Base-by-base conservation (phyloP, 257 asterid species). In the Solanum pinnatisectum region DNA sequence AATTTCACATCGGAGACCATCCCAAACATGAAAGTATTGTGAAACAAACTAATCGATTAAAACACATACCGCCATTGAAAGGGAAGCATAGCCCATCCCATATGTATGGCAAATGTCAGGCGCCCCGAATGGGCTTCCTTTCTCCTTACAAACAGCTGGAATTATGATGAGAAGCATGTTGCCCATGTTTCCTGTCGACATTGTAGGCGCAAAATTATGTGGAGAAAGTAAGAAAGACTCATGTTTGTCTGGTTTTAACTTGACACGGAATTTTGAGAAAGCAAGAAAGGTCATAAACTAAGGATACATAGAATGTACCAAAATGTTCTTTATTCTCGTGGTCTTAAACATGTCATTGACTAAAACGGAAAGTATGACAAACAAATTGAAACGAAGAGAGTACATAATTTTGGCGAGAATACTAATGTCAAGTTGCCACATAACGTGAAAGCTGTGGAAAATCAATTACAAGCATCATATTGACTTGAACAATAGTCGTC, bases 101-200 rank as follows among this genome's bases (percentile, higher is more conserved):
- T 89, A 46, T 18, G 23, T 68, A 25, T 56, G 60, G 85, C 91
- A 89, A 20, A 39, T 44, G 4, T 68, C 87, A 32, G 85, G 84
- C 22, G 25, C 91, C 25, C 91, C 91, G 60, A 87, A 83, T 46
- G 91, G 91, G 72, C 89, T 89, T 23, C 87, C 87, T 87, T 89
- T 89, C 84, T 89, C 98, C 90, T 93, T 94, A 89, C 99, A 96
- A 42, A 96, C 94, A 70, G 98, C 98, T 32, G 99, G 99, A 86
- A 95, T 90, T 91, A 96, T 94, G 88, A 96, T 95, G 86, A 96
- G 92, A 85, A 90, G 96, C 92, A 96, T 85, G 93, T 96, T 94
- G 12, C 99, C 98, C 91, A 95, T 78, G 90, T 96, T 96, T 70
- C 98, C 98, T 95, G 90, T 90, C 37, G 10, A 89, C 37, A 63